These are phyloP conservation scores for Cerrena zonata DNA, from an alignment of 1,284 basidiomycete genomes.

Conservation along the genomic window DNA sequence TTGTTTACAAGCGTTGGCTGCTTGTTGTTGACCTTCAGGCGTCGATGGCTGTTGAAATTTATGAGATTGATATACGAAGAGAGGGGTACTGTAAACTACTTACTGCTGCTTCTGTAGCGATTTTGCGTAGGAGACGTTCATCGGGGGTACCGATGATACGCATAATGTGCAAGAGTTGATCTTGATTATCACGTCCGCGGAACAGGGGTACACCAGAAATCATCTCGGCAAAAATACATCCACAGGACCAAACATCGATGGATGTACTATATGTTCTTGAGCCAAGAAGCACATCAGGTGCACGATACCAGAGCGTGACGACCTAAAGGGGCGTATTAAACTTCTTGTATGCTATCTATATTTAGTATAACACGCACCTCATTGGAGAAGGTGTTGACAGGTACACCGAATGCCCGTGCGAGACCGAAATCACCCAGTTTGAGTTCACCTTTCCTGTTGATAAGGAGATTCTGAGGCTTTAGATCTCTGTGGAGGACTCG, in stretches of 20 bases:
- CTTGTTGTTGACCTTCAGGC: conserved; percentile 54
- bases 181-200: conserved; percentile 94
- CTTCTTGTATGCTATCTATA: conserved; percentile 3
- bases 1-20: conserved; percentile 70
- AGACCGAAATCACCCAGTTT: conserved; percentile 96
- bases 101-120: conserved; percentile 85
- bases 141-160: conserved; percentile 94
- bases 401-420: conserved; percentile 91
- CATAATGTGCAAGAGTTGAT: conserved; percentile 97
- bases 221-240: conserved; percentile 99
- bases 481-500: conserved; percentile 95
- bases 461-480: conserved; percentile 96
- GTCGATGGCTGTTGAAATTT: not conserved
- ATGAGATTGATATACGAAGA: not conserved
- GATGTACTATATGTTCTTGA: conserved; percentile 97
- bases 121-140: conserved; percentile 83
- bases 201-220: conserved; percentile 96
- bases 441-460: conserved; percentile 94
- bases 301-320: conserved; percentile 98
- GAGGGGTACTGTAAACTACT: not conserved
- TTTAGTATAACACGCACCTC: conserved; percentile 51
- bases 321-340: conserved; percentile 48
- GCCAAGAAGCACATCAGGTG: conserved; percentile 94
- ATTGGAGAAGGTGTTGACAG: conserved; percentile 93
- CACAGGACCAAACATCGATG: conserved; percentile 99